Conservation (phyloP, 1,284 basidiomycete genomes). For the Xanthoconium separans region DNA sequence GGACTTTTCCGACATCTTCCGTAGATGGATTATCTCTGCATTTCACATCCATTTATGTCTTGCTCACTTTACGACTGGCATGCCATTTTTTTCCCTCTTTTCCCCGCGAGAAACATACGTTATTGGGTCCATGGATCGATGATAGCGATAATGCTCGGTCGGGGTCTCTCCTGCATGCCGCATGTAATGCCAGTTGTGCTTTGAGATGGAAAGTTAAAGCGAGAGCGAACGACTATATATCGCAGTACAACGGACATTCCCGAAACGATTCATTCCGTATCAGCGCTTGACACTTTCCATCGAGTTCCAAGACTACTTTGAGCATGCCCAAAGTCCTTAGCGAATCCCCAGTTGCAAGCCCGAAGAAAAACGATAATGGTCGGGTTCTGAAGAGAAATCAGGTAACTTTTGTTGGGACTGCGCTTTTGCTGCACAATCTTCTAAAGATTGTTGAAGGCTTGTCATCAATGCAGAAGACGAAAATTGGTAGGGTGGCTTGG, state of each 20-base stretch:
- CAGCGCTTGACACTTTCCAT: not conserved
- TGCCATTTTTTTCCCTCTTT: conserved; percentile 22
- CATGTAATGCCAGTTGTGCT: too few species aligned
- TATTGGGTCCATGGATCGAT: not conserved
- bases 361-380: conserved; percentile 2
- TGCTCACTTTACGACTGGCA: conserved; percentile 45
- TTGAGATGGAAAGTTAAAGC: too few species aligned
- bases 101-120: conserved; percentile 21
- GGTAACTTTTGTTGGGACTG: conserved; percentile 29
- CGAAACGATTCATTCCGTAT: not conserved
- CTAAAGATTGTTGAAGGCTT: conserved; percentile 19
- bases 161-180: not conserved
- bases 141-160: not conserved
- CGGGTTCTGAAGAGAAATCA: conserved; percentile 59
- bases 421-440: not conserved
- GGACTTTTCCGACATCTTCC: conserved; percentile 20
- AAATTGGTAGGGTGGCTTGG: conserved; percentile 56
- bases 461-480: conserved; percentile 62
- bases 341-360: conserved; percentile 1
- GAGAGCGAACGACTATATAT: too few species aligned
- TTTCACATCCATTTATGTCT: conserved; percentile 60
- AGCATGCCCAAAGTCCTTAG: conserved; percentile 25
- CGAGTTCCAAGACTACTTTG: not conserved
- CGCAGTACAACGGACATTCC: not conserved
- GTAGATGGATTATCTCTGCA: conserved; percentile 38